phyloP scores from a whole-genome alignment of 495 filamentous ascomycete species.

The Talaromyces nanjingensis region DNA sequence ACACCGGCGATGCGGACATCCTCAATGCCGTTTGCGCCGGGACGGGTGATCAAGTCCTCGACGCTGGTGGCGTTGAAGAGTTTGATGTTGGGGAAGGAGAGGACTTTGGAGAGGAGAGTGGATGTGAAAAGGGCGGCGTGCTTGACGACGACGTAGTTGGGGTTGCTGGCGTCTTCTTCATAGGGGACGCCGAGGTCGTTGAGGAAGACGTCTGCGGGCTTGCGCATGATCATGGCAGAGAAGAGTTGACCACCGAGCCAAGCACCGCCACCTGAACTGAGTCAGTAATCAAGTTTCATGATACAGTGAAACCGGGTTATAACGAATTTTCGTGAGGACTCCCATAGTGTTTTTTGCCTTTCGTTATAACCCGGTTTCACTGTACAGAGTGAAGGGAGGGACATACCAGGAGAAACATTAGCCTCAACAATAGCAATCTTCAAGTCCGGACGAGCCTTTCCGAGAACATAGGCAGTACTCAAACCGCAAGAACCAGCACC shows the following conservation, averaged over 20 bases:
- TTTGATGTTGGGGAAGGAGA: slow-evolving; percentile 83
- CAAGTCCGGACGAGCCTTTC: slow-evolving; percentile 76
- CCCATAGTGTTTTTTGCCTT: no score
- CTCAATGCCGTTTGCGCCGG: slow-evolving; percentile 31
- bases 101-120: slow-evolving; percentile 72
- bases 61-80: slow-evolving; percentile 90
- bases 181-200: slow-evolving; percentile 73
- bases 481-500: slow-evolving; percentile 85
- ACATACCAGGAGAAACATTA: slow-evolving; percentile 62
- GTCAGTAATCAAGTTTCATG: not conserved
- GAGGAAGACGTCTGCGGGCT: slow-evolving; percentile 80
- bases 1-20: slow-evolving; percentile 72
- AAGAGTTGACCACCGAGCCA: slow-evolving; percentile 93
- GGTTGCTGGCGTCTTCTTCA: slow-evolving; percentile 78
- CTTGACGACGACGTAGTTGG: slow-evolving; percentile 83
- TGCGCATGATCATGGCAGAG: slow-evolving; percentile 89
- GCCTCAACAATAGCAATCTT: slow-evolving; percentile 90
- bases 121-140: slow-evolving; percentile 88
- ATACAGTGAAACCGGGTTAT: no score
- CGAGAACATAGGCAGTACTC: slow-evolving; percentile 75
- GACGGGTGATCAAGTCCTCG: slow-evolving; percentile 83
- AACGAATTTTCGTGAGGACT: no score
- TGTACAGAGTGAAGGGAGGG: not conserved
- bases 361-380: no score
- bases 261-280: slow-evolving; percentile 62